A percentile compares a stretch with the other conserved stretches of the same genome.
Evolutionary conservation across 2,329 filamentous ascomycete genomes (phyloP).

Genomic region (Fusarium sp.): DNA sequence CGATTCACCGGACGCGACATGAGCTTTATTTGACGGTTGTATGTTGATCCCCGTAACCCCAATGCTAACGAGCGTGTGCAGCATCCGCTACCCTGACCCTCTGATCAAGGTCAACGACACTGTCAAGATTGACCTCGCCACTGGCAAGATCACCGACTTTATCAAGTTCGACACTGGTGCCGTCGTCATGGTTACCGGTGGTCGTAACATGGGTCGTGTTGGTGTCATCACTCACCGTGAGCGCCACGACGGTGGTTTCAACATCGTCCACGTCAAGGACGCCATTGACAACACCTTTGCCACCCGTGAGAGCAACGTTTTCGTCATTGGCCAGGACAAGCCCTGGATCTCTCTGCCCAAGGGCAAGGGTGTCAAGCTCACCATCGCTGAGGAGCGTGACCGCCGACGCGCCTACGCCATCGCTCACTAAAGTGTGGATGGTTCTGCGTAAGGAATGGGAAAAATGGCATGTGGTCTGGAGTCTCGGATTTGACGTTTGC

Average conservation of each 20-base stretch:
- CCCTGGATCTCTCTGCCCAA: conserved; percentile 99
- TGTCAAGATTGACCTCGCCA: conserved; percentile 97
- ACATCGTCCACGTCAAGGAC: conserved; percentile 99
- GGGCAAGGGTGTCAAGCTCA: conserved; percentile 99
- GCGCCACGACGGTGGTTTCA: conserved; percentile 99
- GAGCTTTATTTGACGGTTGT: conserved; percentile 64
- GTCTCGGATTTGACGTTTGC: conserved; percentile 55
- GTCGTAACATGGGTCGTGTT: conserved; percentile 99
- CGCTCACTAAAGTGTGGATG: conserved; percentile 58
- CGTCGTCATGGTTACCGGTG: conserved; percentile 98
- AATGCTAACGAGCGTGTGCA: conserved; percentile 60
- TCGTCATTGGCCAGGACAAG: conserved; percentile 98
- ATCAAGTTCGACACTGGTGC: conserved; percentile 99
- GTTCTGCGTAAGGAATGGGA: conserved; percentile 35
- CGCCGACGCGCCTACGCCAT: conserved; percentile 80
- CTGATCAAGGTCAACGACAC: conserved; percentile 99
- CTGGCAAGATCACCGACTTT: conserved; percentile 98
- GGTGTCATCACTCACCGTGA: conserved; percentile 99
- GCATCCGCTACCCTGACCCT: conserved; percentile 99
- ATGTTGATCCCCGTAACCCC: conserved; percentile 52
- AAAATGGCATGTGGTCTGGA: conserved; percentile 53
- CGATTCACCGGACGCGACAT: conserved; percentile 48
- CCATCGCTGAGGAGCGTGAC: conserved; percentile 99
- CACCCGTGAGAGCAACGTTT: conserved; percentile 99
- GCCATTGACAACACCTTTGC: conserved; percentile 99